Conservation (phyloP, 2,329 filamentous ascomycete genomes). For the Colletotrichum sublineola region DNA sequence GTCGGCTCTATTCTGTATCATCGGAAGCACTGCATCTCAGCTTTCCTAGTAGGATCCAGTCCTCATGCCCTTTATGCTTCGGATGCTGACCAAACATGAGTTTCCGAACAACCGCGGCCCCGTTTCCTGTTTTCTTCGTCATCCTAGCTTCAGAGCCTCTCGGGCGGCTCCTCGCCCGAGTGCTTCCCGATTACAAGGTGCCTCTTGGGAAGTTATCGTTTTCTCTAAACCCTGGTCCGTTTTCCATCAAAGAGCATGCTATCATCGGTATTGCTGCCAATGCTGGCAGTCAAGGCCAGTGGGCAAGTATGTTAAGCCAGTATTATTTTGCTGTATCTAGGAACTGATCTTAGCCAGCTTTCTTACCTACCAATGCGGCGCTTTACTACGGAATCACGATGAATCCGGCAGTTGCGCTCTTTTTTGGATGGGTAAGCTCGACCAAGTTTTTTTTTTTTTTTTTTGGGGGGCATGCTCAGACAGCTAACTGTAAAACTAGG, state of each 20-base stretch:
- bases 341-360: conserved; percentile 14
- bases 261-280: conserved; percentile 67
- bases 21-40: conserved; percentile 31
- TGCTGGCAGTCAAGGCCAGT: conserved; percentile 38
- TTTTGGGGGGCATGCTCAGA: fast-evolving
- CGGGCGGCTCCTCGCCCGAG: conserved; percentile 64
- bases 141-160: conserved; percentile 69
- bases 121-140: conserved; percentile 73
- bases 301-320: conserved; percentile 22
- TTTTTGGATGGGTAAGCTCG: conserved; percentile 72
- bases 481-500: neutral
- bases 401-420: conserved; percentile 66
- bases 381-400: conserved; percentile 68
- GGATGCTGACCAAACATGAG: conserved; percentile 61
- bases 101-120: conserved; percentile 69
- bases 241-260: conserved; percentile 70
- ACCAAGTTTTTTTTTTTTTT: conserved; percentile 59
- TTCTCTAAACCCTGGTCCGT: conserved; percentile 68
- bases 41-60: conserved; percentile 26
- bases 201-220: conserved; percentile 64
- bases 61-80: fast-evolving
- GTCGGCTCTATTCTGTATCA: conserved; percentile 47
- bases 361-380: conserved; percentile 58
- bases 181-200: conserved; percentile 61
- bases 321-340: fast-evolving